A percentile compares a stretch with the other conserved stretches of the same genome.
These are phyloP conservation scores for Tulasnella sp. DNA, from an alignment of 768 basidiomycete genomes.

Conservation along the genomic window DNA sequence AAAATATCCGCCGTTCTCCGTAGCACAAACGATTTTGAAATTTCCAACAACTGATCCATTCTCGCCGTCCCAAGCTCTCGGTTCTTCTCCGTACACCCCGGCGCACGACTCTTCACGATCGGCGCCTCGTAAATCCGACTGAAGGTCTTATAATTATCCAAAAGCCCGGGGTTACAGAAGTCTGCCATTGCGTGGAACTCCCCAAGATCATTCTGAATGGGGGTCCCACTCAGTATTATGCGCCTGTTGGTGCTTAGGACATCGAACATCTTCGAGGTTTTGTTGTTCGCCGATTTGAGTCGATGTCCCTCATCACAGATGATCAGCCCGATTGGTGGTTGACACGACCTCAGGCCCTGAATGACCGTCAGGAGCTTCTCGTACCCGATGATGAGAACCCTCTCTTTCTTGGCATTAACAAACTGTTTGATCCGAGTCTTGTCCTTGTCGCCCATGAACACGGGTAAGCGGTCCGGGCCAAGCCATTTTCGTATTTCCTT, in stretches of 20 bases:
- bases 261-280: slow-evolving; percentile 81
- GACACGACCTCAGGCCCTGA: slow-evolving; percentile 49
- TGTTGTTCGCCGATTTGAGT: slow-evolving; percentile 83
- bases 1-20: slow-evolving; percentile 78
- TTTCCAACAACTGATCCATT: slow-evolving; percentile 53
- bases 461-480: slow-evolving; percentile 43
- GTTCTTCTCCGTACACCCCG: slow-evolving; percentile 60
- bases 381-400: slow-evolving; percentile 91
- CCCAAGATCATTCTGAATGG: slow-evolving; percentile 90
- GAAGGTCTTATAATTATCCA: slow-evolving; percentile 71
- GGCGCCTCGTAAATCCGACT: slow-evolving; percentile 76
- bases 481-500: slow-evolving; percentile 93
- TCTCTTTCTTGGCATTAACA: slow-evolving; percentile 64
- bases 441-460: slow-evolving; percentile 51
- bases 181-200: slow-evolving; percentile 98
- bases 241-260: slow-evolving; percentile 62
- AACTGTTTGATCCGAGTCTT: slow-evolving; percentile 56
- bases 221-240: slow-evolving; percentile 90
- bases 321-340: slow-evolving; percentile 87
- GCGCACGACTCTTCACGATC: slow-evolving; percentile 76
- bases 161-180: slow-evolving; percentile 86
- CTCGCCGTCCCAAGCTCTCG: slow-evolving; percentile 69
- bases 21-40: slow-evolving; percentile 83
- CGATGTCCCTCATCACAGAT: slow-evolving; percentile 97
- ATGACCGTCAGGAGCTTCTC: slow-evolving; percentile 53